Conservation (phyloP, 129 eudicot species). For the sunflower (Helianthus annuus) region DNA sequence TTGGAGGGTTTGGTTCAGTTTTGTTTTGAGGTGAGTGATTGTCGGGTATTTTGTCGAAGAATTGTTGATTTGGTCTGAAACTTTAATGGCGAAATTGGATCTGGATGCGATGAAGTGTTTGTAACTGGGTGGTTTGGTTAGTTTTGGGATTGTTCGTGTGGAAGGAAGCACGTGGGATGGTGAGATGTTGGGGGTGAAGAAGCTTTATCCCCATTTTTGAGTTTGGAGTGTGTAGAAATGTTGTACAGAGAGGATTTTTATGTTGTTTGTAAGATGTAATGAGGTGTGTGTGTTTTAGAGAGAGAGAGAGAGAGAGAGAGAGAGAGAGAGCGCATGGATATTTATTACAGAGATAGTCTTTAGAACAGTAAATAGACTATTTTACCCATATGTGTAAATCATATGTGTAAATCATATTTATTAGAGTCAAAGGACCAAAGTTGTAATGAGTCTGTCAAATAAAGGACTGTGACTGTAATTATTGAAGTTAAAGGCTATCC, state of each 20-base stretch:
- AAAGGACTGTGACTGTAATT: too few relatives aligned
- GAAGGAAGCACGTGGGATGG: conserved; percentile 45
- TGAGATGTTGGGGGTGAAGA: conserved; percentile 58
- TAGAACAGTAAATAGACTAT: too few relatives aligned
- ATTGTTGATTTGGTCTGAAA: conserved; percentile 28
- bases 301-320: too few relatives aligned
- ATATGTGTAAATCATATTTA: too few relatives aligned
- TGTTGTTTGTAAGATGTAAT: background rate
- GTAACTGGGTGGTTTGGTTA: conserved; percentile 31
- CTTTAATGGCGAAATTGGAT: conserved; percentile 46
- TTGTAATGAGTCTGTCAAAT: too few relatives aligned
- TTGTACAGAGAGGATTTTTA: background rate
- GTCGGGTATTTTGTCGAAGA: conserved; percentile 20
- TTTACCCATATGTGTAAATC: too few relatives aligned
- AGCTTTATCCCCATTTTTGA: conserved; percentile 56
- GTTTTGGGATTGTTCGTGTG: conserved; percentile 8
- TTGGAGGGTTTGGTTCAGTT: conserved; percentile 51
- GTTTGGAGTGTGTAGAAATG: background rate
- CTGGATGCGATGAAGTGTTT: background rate
- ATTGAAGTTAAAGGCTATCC: too few relatives aligned
- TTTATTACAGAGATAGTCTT: too few relatives aligned
- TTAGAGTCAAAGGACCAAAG: too few relatives aligned
- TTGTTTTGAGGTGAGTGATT: conserved; percentile 46
- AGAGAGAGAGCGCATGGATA: too few relatives aligned
- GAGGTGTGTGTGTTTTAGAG: too few relatives aligned